Conservation (phyloP, 2,329 filamentous ascomycete genomes). For the Uncinocarpus reesii region DNA sequence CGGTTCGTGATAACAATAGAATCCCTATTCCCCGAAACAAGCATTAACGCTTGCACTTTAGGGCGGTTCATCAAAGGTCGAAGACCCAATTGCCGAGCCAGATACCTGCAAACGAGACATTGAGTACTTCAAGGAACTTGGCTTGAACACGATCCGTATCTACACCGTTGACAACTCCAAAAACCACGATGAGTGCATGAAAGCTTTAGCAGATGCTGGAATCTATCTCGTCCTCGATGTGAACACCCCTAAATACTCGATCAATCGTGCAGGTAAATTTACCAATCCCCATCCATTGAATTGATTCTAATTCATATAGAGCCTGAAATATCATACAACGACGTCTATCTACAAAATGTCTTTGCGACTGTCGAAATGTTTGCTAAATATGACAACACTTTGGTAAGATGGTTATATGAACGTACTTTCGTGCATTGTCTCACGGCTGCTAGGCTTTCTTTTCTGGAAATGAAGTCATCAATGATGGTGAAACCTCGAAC, state of each 20-base stretch:
- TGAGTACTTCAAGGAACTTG: constrained; percentile 68
- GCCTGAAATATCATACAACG: constrained; percentile 73
- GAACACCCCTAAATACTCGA: constrained; percentile 81
- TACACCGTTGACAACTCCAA: constrained; percentile 84
- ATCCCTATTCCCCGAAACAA: background rate
- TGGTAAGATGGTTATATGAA: constrained; percentile 29
- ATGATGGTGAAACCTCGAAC: constrained; percentile 54
- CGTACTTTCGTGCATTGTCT: background rate
- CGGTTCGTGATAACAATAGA: constrained; percentile 32
- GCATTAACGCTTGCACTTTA: constrained; percentile 6
- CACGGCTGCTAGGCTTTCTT: constrained; percentile 53
- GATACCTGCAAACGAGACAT: constrained; percentile 68
- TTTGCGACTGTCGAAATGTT: constrained; percentile 85
- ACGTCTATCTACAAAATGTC: constrained; percentile 70
- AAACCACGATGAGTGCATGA: constrained; percentile 79
- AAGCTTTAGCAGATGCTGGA: constrained; percentile 63
- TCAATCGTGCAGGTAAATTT: constrained; percentile 54
- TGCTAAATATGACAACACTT: constrained; percentile 69
- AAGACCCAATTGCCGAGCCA: constrained; percentile 66
- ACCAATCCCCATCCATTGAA: background rate
- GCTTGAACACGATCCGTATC: constrained; percentile 83
- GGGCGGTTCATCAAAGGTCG: constrained; percentile 51
- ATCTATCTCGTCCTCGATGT: constrained; percentile 90
- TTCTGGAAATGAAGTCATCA: constrained; percentile 72
- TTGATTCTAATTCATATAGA: constrained; percentile 26